Evolutionary conservation across 2,329 filamentous ascomycete species (phyloP).

Genomic region (Pseudogymnoascus sp.): DNA sequence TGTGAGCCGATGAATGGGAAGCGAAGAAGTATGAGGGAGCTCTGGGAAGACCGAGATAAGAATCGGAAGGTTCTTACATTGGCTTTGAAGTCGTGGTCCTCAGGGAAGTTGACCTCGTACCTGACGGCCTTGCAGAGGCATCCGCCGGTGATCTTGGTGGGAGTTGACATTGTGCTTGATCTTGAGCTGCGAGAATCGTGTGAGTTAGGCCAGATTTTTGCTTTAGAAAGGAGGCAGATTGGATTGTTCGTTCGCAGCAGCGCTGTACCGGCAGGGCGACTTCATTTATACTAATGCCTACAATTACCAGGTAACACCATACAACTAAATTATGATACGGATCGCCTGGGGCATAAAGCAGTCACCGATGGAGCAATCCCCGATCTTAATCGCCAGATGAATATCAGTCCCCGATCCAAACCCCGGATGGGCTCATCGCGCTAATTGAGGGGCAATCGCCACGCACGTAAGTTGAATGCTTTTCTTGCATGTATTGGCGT

Average conservation of each 20-base stretch:
- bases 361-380: neutral
- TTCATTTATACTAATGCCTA: neutral
- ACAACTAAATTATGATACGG: neutral
- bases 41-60: neutral
- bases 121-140: slow-evolving; percentile 44
- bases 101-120: slow-evolving; percentile 40
- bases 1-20: neutral
- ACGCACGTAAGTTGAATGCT: neutral
- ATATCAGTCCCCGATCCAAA: neutral
- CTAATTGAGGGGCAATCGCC: neutral
- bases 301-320: neutral
- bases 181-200: neutral
- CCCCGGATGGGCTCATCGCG: neutral
- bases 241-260: neutral
- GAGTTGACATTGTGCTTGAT: slow-evolving; percentile 24
- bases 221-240: neutral
- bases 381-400: neutral
- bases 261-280: neutral
- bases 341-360: neutral
- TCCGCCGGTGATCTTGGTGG: slow-evolving; percentile 36
- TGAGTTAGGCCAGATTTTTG: neutral
- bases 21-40: neutral
- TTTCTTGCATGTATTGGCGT: neutral
- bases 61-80: slow-evolving; percentile 21
- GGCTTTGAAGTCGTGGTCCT: slow-evolving; percentile 36